Conservation (phyloP, 2,329 filamentous ascomycete species). For the Colletotrichum kahawae region DNA sequence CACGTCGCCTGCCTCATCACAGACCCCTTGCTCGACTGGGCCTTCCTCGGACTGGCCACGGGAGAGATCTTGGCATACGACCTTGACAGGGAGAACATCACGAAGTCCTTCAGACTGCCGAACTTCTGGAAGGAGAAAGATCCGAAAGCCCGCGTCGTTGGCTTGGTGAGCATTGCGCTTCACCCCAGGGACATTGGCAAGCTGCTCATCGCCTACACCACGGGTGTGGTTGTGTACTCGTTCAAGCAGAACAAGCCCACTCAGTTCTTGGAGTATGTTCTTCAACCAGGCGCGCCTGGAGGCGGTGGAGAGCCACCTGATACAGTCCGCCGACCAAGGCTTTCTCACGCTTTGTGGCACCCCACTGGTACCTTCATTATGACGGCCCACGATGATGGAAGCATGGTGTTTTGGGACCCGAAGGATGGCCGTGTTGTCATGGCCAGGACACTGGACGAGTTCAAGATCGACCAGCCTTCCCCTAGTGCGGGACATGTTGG, state of each 20-base stretch:
- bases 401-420: slow-evolving; percentile 91
- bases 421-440: slow-evolving; percentile 86
- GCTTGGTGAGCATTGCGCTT: slow-evolving; percentile 79
- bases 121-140: slow-evolving; percentile 85
- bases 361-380: slow-evolving; percentile 89
- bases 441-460: slow-evolving; percentile 79
- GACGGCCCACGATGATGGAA: slow-evolving; percentile 89
- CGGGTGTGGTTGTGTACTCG: slow-evolving; percentile 88
- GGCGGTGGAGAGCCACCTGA: slow-evolving; percentile 70
- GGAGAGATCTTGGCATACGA: slow-evolving; percentile 94
- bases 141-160: slow-evolving; percentile 64
- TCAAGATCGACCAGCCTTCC: slow-evolving; percentile 73
- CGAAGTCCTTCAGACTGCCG: slow-evolving; percentile 77
- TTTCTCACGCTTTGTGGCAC: slow-evolving; percentile 91
- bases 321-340: slow-evolving; percentile 69
- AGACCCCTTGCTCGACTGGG: slow-evolving; percentile 93
- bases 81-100: slow-evolving; percentile 77
- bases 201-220: slow-evolving; percentile 86
- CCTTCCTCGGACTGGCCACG: slow-evolving; percentile 80
- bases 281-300: slow-evolving; percentile 85
- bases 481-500: slow-evolving; percentile 55
- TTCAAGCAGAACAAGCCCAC: slow-evolving; percentile 88
- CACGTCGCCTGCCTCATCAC: slow-evolving; percentile 76
- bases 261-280: slow-evolving; percentile 82
- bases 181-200: slow-evolving; percentile 94